phyloP scores from a whole-genome alignment of 2,329 filamentous ascomycete genomes.

The Phialocephala sp. region DNA sequence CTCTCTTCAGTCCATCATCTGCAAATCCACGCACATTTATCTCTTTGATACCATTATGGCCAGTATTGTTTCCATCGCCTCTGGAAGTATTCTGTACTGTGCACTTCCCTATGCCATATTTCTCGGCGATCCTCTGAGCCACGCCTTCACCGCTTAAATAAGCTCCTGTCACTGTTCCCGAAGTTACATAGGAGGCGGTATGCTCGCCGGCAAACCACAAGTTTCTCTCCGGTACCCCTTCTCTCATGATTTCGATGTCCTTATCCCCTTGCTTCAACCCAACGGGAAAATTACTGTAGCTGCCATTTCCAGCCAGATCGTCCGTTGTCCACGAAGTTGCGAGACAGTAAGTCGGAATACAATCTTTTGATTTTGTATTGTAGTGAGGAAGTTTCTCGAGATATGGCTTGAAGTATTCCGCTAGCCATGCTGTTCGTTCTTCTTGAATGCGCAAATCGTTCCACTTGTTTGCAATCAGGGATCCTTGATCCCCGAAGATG shows the following conservation, averaged over 20 bases:
- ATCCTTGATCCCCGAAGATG: slow-evolving; percentile 52
- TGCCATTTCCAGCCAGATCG: slow-evolving; percentile 68
- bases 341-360: slow-evolving; percentile 59
- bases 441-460: slow-evolving; percentile 14
- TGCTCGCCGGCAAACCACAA: slow-evolving; percentile 75
- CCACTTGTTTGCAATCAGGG: slow-evolving; percentile 22
- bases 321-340: slow-evolving; percentile 71
- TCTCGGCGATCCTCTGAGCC: slow-evolving; percentile 65
- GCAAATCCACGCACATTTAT: slow-evolving; percentile 3
- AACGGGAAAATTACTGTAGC: slow-evolving; percentile 72
- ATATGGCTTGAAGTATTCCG: slow-evolving; percentile 65
- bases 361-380: slow-evolving; percentile 48
- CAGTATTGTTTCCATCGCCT: not conserved
- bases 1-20: slow-evolving; percentile 1
- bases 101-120: slow-evolving; percentile 49
- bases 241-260: slow-evolving; percentile 60
- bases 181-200: slow-evolving; percentile 84
- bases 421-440: slow-evolving; percentile 41
- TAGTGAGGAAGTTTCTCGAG: slow-evolving; percentile 68
- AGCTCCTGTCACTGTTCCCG: slow-evolving; percentile 88
- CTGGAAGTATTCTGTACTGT: not conserved
- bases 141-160: slow-evolving; percentile 90
- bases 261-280: slow-evolving; percentile 61
- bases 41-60: not conserved
- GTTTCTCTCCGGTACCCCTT: slow-evolving; percentile 48